Percentiles rank a stretch among this genome's conserved stretches.
Evolutionary conservation across 495 filamentous ascomycete genomes (phyloP).

Genomic region (Xylaria nigripes): DNA sequence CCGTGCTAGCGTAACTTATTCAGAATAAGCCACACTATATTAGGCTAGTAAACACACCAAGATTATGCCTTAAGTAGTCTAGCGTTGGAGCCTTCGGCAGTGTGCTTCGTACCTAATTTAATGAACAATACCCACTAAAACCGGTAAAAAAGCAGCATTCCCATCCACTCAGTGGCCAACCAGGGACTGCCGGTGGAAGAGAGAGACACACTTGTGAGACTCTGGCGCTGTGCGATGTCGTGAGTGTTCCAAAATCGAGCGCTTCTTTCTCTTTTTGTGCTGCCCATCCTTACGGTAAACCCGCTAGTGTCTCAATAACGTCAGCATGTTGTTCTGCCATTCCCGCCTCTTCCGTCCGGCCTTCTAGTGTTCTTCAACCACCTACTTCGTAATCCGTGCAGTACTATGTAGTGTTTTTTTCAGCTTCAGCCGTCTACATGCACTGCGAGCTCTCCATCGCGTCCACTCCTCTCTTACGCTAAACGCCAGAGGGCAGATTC

Average conservation of each 20-base stretch:
- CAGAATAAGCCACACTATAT: no score
- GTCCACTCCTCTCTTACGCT: neutral
- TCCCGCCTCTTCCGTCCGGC: neutral
- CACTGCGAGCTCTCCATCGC: neutral
- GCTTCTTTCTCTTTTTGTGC: neutral
- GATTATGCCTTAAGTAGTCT: no score
- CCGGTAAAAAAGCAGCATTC: no score
- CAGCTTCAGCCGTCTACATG: neutral
- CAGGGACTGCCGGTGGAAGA: no score
- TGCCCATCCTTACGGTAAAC: neutral
- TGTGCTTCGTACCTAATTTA: no score
- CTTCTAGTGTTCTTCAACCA: neutral
- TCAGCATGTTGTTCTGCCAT: neutral
- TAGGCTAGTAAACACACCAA: no score
- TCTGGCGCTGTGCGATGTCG: neutral
- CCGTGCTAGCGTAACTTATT: no score
- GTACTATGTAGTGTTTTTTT: neutral
- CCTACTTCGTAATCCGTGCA: neutral
- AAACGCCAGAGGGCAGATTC: constrained; percentile 5
- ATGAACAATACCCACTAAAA: no score
- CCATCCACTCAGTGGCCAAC: neutral
- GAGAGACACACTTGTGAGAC: no score
- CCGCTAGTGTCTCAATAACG: neutral
- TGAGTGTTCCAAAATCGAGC: neutral
- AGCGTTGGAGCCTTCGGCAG: no score